These are phyloP conservation scores for Maudiozyma turicensis DNA, from an alignment of 805 yeast species.

Conservation along the genomic window DNA sequence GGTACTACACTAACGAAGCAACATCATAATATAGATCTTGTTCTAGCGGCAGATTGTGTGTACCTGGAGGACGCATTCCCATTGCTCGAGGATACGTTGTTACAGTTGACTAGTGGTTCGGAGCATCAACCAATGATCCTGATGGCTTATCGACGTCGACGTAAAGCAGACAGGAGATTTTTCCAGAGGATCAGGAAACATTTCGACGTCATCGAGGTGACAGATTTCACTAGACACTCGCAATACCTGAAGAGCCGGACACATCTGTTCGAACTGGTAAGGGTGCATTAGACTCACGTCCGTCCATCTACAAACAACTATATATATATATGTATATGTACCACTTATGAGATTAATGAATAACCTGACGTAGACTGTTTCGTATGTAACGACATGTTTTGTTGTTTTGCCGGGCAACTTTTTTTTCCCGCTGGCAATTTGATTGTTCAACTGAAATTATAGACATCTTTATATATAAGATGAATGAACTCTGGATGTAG, in stretches of 20 bases:
- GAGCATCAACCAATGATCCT: slow-evolving; percentile 33
- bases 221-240: slow-evolving; percentile 29
- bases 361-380: no score
- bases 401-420: no score
- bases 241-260: slow-evolving; percentile 33
- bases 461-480: no score
- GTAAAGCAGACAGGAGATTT: slow-evolving; percentile 34
- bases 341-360: not conserved
- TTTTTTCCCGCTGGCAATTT: no score
- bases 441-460: no score
- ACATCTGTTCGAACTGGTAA: slow-evolving; percentile 32
- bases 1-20: slow-evolving; percentile 14
- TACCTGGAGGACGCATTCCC: slow-evolving; percentile 48
- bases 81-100: slow-evolving; percentile 38
- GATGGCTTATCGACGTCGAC: slow-evolving; percentile 45
- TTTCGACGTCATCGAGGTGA: slow-evolving; percentile 26
- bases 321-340: not conserved
- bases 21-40: slow-evolving; percentile 35
- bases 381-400: no score
- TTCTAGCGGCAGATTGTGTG: slow-evolving; percentile 54
- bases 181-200: slow-evolving; percentile 27
- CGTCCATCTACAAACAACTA: not conserved
- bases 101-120: slow-evolving; percentile 32
- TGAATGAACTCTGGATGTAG: no score
- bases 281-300: slow-evolving; percentile 4